Percentiles rank a stretch among this genome's conserved stretches.
These are phyloP conservation scores for Xylariaceae sp. DNA, from an alignment of 2,329 filamentous ascomycete species.

Conservation along the genomic window DNA sequence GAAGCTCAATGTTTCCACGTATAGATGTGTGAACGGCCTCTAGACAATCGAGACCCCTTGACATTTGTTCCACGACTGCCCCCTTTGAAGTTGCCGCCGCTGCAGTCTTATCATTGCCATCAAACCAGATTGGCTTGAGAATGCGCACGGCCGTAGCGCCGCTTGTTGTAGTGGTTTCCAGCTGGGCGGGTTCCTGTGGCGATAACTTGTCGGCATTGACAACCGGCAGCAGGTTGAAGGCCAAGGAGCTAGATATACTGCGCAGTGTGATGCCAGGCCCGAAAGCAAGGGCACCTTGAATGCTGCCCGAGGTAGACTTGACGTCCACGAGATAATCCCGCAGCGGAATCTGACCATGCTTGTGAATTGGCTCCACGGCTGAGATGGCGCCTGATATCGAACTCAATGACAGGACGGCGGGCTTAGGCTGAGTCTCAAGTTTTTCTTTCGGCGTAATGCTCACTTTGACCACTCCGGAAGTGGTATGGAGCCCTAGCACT, in stretches of 20 bases:
- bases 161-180: slow-evolving; percentile 53
- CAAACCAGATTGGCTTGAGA: slow-evolving; percentile 53
- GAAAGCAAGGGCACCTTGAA: slow-evolving; percentile 50
- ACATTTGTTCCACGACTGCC: not conserved
- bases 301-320: slow-evolving; percentile 50
- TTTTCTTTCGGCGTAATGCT: slow-evolving; percentile 50
- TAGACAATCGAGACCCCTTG: slow-evolving; percentile 43
- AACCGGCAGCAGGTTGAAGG: slow-evolving; percentile 51
- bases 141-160: slow-evolving; percentile 48
- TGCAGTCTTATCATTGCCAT: slow-evolving; percentile 21
- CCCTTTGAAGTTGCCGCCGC: not conserved
- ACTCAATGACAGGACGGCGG: slow-evolving; percentile 49
- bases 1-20: slow-evolving; percentile 50
- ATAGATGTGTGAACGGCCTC: slow-evolving; percentile 51
- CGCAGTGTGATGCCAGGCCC: slow-evolving; percentile 44
- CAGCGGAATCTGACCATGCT: slow-evolving; percentile 44
- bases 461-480: slow-evolving; percentile 51
- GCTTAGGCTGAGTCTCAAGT: slow-evolving; percentile 42
- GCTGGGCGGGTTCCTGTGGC: slow-evolving; percentile 30
- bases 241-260: slow-evolving; percentile 50
- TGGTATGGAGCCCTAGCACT: slow-evolving; percentile 51
- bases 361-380: slow-evolving; percentile 49
- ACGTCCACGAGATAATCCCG: slow-evolving; percentile 55
- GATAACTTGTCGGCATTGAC: slow-evolving; percentile 39
- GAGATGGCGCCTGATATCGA: slow-evolving; percentile 52